Conservation (phyloP, 2,329 filamentous ascomycete species). For the Nemania abortiva region DNA sequence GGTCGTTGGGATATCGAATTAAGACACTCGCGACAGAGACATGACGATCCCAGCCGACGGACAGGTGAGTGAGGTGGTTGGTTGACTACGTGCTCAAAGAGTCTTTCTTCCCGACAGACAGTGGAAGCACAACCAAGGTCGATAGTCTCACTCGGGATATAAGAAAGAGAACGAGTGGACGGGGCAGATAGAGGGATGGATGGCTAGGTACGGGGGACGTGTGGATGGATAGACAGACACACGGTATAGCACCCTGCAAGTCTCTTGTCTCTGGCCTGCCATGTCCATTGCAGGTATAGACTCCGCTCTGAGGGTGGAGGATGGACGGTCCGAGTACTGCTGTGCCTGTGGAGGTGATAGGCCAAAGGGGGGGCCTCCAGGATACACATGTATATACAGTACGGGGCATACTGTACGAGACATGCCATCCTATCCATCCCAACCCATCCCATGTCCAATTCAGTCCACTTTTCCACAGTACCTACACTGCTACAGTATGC, state of each 20-base stretch:
- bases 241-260: conserved; percentile 25
- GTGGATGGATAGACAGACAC: conserved; percentile 28
- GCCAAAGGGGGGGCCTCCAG: conserved; percentile 11
- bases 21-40: conserved; percentile 25
- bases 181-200: conserved; percentile 32
- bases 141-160: conserved; percentile 40
- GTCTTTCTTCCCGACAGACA: conserved; percentile 14
- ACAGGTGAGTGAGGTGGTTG: conserved; percentile 4
- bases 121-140: conserved; percentile 33
- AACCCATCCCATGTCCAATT: not conserved
- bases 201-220: conserved; percentile 32
- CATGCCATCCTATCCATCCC: conserved; percentile 21
- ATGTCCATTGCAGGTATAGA: conserved; percentile 13
- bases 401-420: not conserved
- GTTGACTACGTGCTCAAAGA: conserved; percentile 21
- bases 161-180: conserved; percentile 36
- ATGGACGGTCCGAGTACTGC: conserved; percentile 20
- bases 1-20: conserved; percentile 28
- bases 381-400: conserved; percentile 18
- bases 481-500: too few relatives aligned
- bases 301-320: conserved; percentile 18
- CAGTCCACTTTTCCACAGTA: not conserved
- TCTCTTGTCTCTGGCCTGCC: conserved; percentile 16
- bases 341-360: conserved; percentile 13
- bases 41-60: conserved; percentile 28